Base-by-base conservation (phyloP, 2,329 filamentous ascomycete species). In the Sclerotiophoma versabilis region DNA sequence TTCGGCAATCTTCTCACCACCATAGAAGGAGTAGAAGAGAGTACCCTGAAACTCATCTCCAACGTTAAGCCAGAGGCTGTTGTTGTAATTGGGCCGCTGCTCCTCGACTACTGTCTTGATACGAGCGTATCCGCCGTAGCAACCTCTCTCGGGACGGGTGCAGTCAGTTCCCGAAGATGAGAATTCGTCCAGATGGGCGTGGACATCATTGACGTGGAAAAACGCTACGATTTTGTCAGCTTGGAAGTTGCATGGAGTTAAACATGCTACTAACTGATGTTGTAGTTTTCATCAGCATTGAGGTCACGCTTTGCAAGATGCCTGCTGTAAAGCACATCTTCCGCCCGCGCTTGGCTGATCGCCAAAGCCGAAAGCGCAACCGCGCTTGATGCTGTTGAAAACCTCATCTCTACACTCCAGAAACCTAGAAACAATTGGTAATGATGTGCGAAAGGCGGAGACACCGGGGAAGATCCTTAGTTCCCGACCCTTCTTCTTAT, bases 1-100 rank as follows among this genome's bases (percentile, higher is more conserved):
- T 64, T 87, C 82, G 42, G 85, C 84, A 58, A 89, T 89, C 79
- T 89, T 89, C 75, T 87, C 84, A 20, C 85, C 84, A 14, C 83
- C 82, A 64, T 89, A 89, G 70, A 83, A 88, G 4, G 81, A 81
- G 75, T 87, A 89, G 76, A 87, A 89, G 7, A 88, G 77, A 0
- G 87, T 89, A 48, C 87, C 86, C 63, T 88, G 84, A 68, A 89
- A 89, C 68, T 89, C 87, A 62, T 89, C 87, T n/a, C 87, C 87
- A 2, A 83, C 84, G 50, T 89, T 87, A 38, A 89, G 75, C 75
- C 84, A 83, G 14, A 89, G 76, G 49, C 83, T 84, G 66, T 87
- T 83, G n/a, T 83, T 80, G 64, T 86, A 78, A 25, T 79, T 77
- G 5, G 82, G 79, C 25, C 85, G 81, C 22, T 84, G 80, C 63